Evolutionary conservation across 352 stramenopile genomes (phyloP).

Genomic region (Phytophthora cryptogea): DNA sequence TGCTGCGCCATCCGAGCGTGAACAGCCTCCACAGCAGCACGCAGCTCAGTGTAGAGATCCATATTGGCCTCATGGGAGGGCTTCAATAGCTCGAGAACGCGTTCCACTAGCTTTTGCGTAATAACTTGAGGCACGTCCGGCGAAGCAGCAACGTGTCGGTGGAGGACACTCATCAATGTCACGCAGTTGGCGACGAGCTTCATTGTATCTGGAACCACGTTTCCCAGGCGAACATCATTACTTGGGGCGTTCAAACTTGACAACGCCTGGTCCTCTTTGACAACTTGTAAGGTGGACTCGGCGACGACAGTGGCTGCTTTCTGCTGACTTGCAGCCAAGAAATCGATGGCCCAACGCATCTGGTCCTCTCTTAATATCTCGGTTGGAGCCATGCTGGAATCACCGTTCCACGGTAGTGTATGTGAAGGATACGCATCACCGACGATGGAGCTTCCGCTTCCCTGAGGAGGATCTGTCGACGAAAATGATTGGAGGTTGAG

Average conservation of each 20-base stretch:
- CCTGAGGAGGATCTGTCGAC: constrained; percentile 3
- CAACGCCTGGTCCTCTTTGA: constrained; percentile 22
- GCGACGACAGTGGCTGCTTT: constrained; percentile 40
- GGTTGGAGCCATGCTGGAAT: constrained; percentile 12
- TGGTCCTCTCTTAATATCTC: constrained; percentile 50
- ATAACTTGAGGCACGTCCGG: constrained; percentile 46
- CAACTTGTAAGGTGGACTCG: constrained; percentile 15
- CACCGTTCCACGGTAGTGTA: not conserved
- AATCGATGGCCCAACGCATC: constrained; percentile 71
- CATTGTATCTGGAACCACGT: constrained; percentile 44
- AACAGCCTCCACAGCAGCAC: constrained; percentile 34
- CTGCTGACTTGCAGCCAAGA: constrained; percentile 51
- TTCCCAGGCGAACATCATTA: constrained; percentile 9
- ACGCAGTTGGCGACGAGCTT: constrained; percentile 60
- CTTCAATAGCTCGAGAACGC: constrained; percentile 64
- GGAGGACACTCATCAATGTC: constrained; percentile 60
- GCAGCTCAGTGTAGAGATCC: constrained; percentile 68
- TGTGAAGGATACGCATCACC: constrained; percentile 12
- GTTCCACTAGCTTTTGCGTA: constrained; percentile 65
- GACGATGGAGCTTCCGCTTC: not conserved
- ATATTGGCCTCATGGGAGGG: constrained; percentile 59
- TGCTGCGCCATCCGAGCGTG: constrained; percentile 36
- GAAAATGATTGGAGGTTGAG: constrained; percentile 63
- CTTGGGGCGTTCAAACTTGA: constrained; percentile 4
- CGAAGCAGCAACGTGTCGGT: constrained; percentile 21